Conservation (phyloP, 2,329 filamentous ascomycete genomes). For the Cladosporium sp. region DNA sequence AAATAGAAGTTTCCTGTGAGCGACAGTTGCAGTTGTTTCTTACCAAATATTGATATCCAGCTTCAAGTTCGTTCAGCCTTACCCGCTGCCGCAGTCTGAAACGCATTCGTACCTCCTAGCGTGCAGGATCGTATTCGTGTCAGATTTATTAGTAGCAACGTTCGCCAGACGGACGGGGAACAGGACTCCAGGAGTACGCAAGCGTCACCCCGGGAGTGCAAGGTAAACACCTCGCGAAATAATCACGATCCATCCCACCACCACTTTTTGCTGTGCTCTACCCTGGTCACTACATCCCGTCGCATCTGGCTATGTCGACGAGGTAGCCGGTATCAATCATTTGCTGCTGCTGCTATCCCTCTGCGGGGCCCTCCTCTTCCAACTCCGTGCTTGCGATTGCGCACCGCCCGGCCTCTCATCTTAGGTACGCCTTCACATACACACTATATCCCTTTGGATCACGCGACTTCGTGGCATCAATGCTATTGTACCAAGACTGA, state of each 20-base stretch:
- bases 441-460: background rate
- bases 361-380: background rate
- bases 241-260: conserved; percentile 1
- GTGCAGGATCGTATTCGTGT: conserved; percentile 16
- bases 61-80: background rate
- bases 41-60: background rate
- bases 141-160: conserved; percentile 14
- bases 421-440: conserved; percentile 5
- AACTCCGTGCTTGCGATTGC: background rate
- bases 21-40: background rate
- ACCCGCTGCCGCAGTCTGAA: conserved; percentile 9
- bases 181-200: conserved; percentile 10
- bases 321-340: conserved; percentile 3
- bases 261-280: background rate
- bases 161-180: background rate
- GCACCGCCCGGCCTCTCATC: conserved; percentile 5
- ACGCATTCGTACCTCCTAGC: background rate
- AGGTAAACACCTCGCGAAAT: conserved; percentile 5
- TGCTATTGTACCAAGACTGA: background rate
- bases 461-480: background rate
- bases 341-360: conserved; percentile 1
- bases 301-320: conserved; percentile 22
- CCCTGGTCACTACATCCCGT: background rate
- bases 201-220: conserved; percentile 1
- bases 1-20: background rate